Evolutionary conservation across 768 basidiomycete genomes (phyloP).

Genomic region (Trametes elegans): DNA sequence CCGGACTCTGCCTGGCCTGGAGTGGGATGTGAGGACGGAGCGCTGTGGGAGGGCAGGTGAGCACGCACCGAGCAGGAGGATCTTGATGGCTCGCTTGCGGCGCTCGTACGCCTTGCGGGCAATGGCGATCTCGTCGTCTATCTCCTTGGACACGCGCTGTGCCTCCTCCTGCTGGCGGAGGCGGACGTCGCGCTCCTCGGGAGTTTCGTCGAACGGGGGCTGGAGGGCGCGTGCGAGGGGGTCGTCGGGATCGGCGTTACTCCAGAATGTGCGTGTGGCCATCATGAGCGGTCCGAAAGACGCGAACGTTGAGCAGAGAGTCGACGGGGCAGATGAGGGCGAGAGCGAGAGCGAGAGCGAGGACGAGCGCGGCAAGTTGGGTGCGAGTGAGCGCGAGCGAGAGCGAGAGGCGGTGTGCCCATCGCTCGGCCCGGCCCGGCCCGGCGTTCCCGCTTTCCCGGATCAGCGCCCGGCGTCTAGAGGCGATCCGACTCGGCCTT

Average conservation of each 20-base stretch:
- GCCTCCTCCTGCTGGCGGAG: conserved; percentile 41
- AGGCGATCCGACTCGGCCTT: too few relatives aligned
- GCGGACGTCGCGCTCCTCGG: conserved; percentile 35
- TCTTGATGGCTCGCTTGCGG: conserved; percentile 50
- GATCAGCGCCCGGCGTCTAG: too few relatives aligned
- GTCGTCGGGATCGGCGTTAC: conserved; percentile 29
- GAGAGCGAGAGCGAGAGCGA: neutral
- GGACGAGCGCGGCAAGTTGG: too few relatives aligned
- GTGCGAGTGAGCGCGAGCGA: too few relatives aligned
- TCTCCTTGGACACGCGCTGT: conserved; percentile 42
- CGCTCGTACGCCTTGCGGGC: conserved; percentile 46
- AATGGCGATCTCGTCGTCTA: conserved; percentile 47
- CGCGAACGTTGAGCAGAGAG: neutral
- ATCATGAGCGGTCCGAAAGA: neutral
- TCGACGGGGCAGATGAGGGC: neutral
- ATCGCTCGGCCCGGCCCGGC: too few relatives aligned
- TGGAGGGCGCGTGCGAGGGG: conserved; percentile 32
- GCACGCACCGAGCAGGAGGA: conserved; percentile 51
- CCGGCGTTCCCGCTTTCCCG: too few relatives aligned
- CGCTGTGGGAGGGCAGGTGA: neutral
- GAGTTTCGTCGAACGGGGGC: conserved; percentile 37
- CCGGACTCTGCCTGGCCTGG: conserved; percentile 64
- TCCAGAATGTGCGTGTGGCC: conserved; percentile 7
- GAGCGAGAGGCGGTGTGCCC: too few relatives aligned
- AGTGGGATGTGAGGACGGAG: neutral